Base-by-base conservation (phyloP, 371 early-diverging fungal species). In the Dichotomocladium elegans region DNA sequence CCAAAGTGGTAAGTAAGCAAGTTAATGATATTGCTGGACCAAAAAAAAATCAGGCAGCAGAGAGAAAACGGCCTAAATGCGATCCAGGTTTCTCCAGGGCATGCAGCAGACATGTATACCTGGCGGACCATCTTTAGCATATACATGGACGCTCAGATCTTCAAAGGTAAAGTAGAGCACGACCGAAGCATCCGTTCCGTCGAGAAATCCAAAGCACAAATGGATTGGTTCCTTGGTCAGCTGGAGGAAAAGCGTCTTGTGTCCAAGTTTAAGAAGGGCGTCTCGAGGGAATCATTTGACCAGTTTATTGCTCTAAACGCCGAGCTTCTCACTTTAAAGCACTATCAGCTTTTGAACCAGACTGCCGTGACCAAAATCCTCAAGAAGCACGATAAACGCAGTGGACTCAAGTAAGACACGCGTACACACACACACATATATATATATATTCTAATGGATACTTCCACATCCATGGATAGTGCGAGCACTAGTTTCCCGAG, bases 361-460 rank as follows among this genome's bases (percentile, higher is more conserved):
- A 86, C 84, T 4, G 90, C 89, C 4, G 81, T 91, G 60, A 79
- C 80, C 43, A 92, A 92, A 66, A 89, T 91, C 10, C 64, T 91
- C 19, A 92, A 92, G 66, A 91, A 91, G 58, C 90, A 90, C 45
- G 92, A 92, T 64, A 92, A 92, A 61, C 82, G 85, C 35, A 88
- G 90, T 22, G 86, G 84, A 4, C 49, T 89, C 26, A 68, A 56
- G 79, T 79, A 68, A 53, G 74, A 46, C 28, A 26, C 5, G 45
- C 7, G 7, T 5, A 6, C 12, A 22, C 19, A n/a, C n/a, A n/a
- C n/a, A n/a, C n/a, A 46, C 40, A 14, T n/a, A n/a, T 50, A 31
- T 2, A 8, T 33, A 19, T 46, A 25, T 11, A 21, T 14, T 47
- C 40, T 14, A 37, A 47, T 15, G 15, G 25, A 27, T 47, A 49